A percentile compares a stretch with the other conserved stretches of the same genome.
Evolutionary conservation across 1,284 basidiomycete species (phyloP).

Genomic region (Moniliella sp.): DNA sequence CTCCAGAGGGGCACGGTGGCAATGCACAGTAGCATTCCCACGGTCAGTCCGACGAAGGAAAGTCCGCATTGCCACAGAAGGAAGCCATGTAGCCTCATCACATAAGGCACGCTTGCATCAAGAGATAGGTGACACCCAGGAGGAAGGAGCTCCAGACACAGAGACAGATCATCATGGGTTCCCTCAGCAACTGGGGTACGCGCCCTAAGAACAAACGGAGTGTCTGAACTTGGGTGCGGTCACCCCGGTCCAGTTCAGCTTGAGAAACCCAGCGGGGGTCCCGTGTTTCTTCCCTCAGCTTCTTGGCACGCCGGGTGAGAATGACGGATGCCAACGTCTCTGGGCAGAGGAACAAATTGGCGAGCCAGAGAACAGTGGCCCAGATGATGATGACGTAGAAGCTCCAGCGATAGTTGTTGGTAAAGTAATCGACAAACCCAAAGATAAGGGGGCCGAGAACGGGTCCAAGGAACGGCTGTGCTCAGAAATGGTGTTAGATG

Average conservation of each 20-base stretch:
- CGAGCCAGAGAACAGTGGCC: not conserved
- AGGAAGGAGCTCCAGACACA: conserved; percentile 39
- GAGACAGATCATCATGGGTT: conserved; percentile 7
- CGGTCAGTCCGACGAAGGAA: conserved; percentile 52
- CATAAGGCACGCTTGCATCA: conserved; percentile 41
- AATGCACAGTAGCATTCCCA: conserved; percentile 46
- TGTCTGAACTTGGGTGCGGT: not conserved
- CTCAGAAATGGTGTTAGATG: too few species aligned
- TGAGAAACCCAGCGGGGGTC: not conserved
- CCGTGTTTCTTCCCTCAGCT: conserved; percentile 2
- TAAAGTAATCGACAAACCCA: not conserved
- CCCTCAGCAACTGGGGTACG: conserved; percentile 2
- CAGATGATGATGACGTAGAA: not conserved
- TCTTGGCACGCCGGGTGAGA: conserved; percentile 41
- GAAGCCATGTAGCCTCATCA: not conserved
- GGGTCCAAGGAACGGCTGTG: conserved; percentile 34
- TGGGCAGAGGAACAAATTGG: conserved; percentile 22
- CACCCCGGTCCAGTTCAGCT: not conserved
- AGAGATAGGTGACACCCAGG: conserved; percentile 53
- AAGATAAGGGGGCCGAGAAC: not conserved
- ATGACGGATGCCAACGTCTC: conserved; percentile 55
- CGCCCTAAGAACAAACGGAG: not conserved
- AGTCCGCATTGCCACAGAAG: conserved; percentile 15
- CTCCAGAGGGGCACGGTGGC: conserved; percentile 48
- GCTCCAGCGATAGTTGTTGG: not conserved